Percentiles rank a stretch among this genome's conserved stretches.
These are phyloP conservation scores for Deakozyma indianensis DNA, from an alignment of 805 yeast species.

Conservation along the genomic window DNA sequence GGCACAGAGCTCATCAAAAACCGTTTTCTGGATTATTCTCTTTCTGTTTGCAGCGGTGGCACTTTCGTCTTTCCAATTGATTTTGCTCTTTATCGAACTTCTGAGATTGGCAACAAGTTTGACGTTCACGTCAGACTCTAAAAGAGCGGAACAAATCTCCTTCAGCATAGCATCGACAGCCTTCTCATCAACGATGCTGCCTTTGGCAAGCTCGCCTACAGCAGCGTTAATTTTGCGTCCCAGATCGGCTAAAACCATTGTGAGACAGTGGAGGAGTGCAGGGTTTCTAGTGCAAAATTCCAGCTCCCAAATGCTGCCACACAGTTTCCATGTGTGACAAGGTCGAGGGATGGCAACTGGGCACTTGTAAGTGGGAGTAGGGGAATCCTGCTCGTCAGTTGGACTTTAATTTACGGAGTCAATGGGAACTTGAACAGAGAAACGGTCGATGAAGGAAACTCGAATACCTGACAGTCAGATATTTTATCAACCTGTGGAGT, in stretches of 20 bases:
- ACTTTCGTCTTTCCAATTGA: conserved; percentile 38
- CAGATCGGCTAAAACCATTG: conserved; percentile 67
- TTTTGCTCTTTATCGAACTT: conserved; percentile 47
- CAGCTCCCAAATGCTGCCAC: not conserved
- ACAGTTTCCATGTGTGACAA: not conserved
- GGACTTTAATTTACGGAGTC: no score
- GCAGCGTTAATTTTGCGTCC: conserved; percentile 69
- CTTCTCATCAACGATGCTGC: conserved; percentile 42
- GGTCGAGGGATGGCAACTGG: no score
- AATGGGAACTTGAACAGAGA: no score
- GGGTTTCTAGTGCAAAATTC: no score
- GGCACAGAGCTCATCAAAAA: conserved; percentile 80
- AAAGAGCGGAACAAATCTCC: conserved; percentile 76
- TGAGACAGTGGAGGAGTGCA: not conserved
- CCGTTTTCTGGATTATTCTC: conserved; percentile 74
- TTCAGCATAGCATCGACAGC: conserved; percentile 64
- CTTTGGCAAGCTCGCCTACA: conserved; percentile 44
- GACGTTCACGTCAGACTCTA: conserved; percentile 91
- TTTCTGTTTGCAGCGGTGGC: conserved; percentile 48
- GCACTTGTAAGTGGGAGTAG: no score
- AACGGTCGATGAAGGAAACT: no score
- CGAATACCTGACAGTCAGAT: no score
- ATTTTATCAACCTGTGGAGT: no score
- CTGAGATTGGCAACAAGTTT: conserved; percentile 66
- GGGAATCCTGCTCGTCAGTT: no score